Evolutionary conservation across 768 basidiomycete species (phyloP), one percentile per base, ranked within the genome.

Genomic region (Pleurotus citrinopileatus): DNA sequence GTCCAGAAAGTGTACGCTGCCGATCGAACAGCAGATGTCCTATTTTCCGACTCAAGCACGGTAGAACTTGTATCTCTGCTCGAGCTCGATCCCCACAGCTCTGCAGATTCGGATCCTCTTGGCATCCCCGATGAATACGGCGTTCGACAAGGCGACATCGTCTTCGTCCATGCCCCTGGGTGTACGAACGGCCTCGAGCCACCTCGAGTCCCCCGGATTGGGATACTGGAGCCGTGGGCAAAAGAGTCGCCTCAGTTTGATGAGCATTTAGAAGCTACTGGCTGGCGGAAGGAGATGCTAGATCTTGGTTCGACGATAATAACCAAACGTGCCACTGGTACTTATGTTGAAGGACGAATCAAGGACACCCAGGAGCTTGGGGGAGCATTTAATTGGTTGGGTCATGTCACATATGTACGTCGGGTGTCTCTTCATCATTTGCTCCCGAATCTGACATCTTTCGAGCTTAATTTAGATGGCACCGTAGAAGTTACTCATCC

Each of bases 41-140:
- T 78, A 9, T 82, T 84, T 62, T 65, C 74, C 20, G 84, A 83
- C 59, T 79, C 74, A 17, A 73, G 73, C 22, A 69, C 69, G 32
- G 69, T 72, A 42, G 88, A 93, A 65, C 74, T 85, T 15, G 89
- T 86, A 9, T 89, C 93, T 29, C 79, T 91, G 9, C 77, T 98
- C 29, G 94, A 98, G 71, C 82, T 98, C 48, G 94, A 96, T 65
- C 85, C 89, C 7, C 90, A 92, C 61, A 92, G 91, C 25, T 75
- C 76, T 22, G 75, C 77, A 32, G 85, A 85, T 56, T 68, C 73
- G 27, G 68, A 69, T 29, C 67, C 77, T 22, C 64, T 69, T 26
- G 60, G 70, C 15, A 69, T 71, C 10, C 68, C 73, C 28, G 86
- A 89, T 29, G 83, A 80, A 42, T 80, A 90, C 48, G 95, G 94